Base-by-base conservation (phyloP, 768 basidiomycete species). In the Collybia sp. region DNA sequence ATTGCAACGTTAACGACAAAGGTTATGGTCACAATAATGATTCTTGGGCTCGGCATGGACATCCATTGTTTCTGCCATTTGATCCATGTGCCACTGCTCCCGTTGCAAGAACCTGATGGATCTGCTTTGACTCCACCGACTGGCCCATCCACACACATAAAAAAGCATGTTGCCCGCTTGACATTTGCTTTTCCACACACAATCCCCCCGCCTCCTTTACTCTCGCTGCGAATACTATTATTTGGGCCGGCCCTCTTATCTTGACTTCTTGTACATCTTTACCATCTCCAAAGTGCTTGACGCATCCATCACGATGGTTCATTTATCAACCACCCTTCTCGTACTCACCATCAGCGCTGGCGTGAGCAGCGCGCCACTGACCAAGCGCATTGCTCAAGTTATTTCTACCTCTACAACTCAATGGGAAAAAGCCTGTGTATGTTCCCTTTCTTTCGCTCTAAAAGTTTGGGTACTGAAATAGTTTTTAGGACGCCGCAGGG, bases 361-460 rank as follows among this genome's bases (percentile, higher is more conserved):
- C 41, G 65, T 60, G 32, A 52, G 58, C 36, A 69, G 62, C n/a
- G 59, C 63, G 5, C 73, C 73, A 16, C 43, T 72, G 15, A 46
- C 53, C 34, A 79, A 73, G 58, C 73, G 75, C 18, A 78, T 77
- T 50, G 68, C 68, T 10, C 76, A 78, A 51, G 60, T 52, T 25
- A 77, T 71, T 46, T 46, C 62, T 6, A 61, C 61, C 6, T 65
- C 73, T 8, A 72, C 72, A 2, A 52, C 58, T 10, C 52, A 68
- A 47, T 77, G 74, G 76, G 70, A 73, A 42, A 45, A 63, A 49
- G 75, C 76, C 38, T 77, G 76, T 49, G 75, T 76, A 61, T 20
- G 70, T 66, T 39, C 31, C 49, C n/a, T 34, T 47, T 13, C 25
- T 8, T 8, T 8, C 8, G 4, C 25, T 8, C 25, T 8, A 3